Evolutionary conservation across 2,329 filamentous ascomycete species (phyloP), one percentile per base, ranked within the genome.

Genomic region (Huntiella bhutanensis): DNA sequence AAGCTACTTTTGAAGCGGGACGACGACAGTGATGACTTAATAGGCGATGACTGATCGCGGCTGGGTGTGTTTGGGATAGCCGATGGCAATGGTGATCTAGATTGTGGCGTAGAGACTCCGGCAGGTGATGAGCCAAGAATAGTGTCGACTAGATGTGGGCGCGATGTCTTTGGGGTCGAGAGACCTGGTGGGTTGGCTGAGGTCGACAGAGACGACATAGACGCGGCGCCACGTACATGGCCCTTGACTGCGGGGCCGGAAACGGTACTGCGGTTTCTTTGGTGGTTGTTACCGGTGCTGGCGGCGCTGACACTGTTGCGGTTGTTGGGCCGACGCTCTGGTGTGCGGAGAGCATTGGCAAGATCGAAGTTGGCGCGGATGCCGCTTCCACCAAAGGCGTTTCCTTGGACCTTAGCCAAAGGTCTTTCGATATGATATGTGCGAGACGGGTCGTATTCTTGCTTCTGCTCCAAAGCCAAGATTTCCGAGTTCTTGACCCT

Each of bases 401-500:
- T 85, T 60, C 73, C 76, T 63, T 84, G 81, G 55, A 84, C 67
- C 59, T 78, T 80, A 57, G 82, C 76, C 53, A 92, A 69, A 34
- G 87, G 85, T 52, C 86, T 76, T 64, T 96, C 84, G 51, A 93
- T 73, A 15, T 41, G 40, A 49, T 82, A 70, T 46, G 86, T 64
- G 53, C 76, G 75, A 47, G 80, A 73, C 22, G 87, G 85, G 60
- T 95, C 85, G 67, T 95, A 95, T 66, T 92, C 82, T 60, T 86
- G 77, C 64, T 87, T 87, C 58, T 86, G 81, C 64, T 95, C 87
- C 47, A 87, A 80, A 37, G 85, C 86, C 59, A 94, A 84, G 70
- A 96, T 95, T 65, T 80, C 93, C 71, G 88, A 95, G 67, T 94
- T 96, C 71, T 88, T 94, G 56, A 98, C 91, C 51, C 91, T 82